Evolutionary conservation across 495 filamentous ascomycete species (phyloP).

Genomic region (Cetradonia linearis): DNA sequence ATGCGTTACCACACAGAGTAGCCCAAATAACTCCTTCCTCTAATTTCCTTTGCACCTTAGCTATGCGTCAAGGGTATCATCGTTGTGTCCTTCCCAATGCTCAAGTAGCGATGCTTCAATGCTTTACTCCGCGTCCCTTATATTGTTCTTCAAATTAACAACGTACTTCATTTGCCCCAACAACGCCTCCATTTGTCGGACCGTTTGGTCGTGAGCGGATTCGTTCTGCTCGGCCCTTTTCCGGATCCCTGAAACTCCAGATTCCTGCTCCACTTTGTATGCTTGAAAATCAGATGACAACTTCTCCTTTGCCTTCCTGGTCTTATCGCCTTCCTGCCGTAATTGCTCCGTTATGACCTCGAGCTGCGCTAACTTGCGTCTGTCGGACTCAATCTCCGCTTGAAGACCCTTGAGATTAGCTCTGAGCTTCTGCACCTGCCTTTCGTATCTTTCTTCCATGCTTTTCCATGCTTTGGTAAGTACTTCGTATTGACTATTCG

Average conservation of each 20-base stretch:
- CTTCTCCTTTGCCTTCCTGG: slow-evolving; percentile 49
- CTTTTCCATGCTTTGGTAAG: slow-evolving; percentile 55
- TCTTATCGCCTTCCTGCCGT: slow-evolving; percentile 50
- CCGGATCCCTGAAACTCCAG: slow-evolving; percentile 46
- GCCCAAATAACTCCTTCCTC: neutral
- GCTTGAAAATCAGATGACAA: slow-evolving; percentile 46
- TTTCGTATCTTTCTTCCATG: slow-evolving; percentile 50
- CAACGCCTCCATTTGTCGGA: slow-evolving; percentile 51
- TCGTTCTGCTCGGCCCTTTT: slow-evolving; percentile 44
- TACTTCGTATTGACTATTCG: slow-evolving; percentile 57
- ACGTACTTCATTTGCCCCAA: slow-evolving; percentile 60
- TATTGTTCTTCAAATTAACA: slow-evolving; percentile 50
- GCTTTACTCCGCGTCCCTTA: slow-evolving; percentile 37
- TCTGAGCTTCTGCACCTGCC: slow-evolving; percentile 44
- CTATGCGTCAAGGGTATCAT: slow-evolving; percentile 12
- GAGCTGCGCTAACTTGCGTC: slow-evolving; percentile 50
- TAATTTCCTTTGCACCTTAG: slow-evolving; percentile 6
- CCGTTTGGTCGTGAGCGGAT: slow-evolving; percentile 41
- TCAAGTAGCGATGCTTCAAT: slow-evolving; percentile 13
- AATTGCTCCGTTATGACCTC: slow-evolving; percentile 60
- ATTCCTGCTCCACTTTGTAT: slow-evolving; percentile 56
- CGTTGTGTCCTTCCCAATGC: slow-evolving; percentile 9
- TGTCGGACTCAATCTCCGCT: slow-evolving; percentile 34
- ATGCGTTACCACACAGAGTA: slow-evolving; percentile 8
- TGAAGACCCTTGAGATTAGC: slow-evolving; percentile 38